These are phyloP conservation scores for Tetrapyrgos nigripes DNA, from an alignment of 1,284 basidiomycete species.

Conservation along the genomic window DNA sequence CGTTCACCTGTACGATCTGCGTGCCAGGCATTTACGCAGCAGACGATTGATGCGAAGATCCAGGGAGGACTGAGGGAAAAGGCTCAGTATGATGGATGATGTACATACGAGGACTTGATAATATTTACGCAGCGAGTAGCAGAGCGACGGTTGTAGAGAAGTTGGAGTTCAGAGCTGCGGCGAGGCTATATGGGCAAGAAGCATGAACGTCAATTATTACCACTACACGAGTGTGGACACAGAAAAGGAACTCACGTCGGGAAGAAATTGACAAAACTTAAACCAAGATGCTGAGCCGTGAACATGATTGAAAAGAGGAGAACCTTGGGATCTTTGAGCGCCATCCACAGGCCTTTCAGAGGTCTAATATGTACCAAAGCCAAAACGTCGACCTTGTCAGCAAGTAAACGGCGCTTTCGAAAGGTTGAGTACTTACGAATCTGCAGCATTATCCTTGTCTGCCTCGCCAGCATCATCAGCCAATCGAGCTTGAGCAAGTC, in stretches of 20 bases:
- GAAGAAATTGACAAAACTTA: slow-evolving; percentile 80
- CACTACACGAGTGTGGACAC: not conserved
- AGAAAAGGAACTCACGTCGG: slow-evolving; percentile 57
- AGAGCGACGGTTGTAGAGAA: slow-evolving; percentile 65
- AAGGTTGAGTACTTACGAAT: slow-evolving; percentile 25
- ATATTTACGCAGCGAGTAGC: slow-evolving; percentile 65
- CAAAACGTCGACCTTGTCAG: not conserved
- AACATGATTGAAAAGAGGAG: slow-evolving; percentile 62
- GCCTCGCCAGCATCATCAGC: slow-evolving; percentile 81
- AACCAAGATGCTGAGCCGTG: slow-evolving; percentile 58
- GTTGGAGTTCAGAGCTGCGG: slow-evolving; percentile 73
- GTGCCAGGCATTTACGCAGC: slow-evolving; percentile 69
- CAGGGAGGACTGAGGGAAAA: slow-evolving; percentile 61
- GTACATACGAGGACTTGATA: slow-evolving; percentile 21
- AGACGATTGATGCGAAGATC: slow-evolving; percentile 61
- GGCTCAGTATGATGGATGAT: not conserved
- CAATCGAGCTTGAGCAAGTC: slow-evolving; percentile 73
- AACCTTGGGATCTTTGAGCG: slow-evolving; percentile 69
- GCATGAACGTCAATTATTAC: not conserved
- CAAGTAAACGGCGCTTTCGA: not conserved
- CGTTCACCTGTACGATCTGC: slow-evolving; percentile 72
- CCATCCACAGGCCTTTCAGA: slow-evolving; percentile 59
- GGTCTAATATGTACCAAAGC: slow-evolving; percentile 39
- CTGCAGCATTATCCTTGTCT: slow-evolving; percentile 59
- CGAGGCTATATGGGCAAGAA: slow-evolving; percentile 48